Base-by-base conservation (phyloP, 2,329 filamentous ascomycete species). In the Aspergillus aculeatinus region DNA sequence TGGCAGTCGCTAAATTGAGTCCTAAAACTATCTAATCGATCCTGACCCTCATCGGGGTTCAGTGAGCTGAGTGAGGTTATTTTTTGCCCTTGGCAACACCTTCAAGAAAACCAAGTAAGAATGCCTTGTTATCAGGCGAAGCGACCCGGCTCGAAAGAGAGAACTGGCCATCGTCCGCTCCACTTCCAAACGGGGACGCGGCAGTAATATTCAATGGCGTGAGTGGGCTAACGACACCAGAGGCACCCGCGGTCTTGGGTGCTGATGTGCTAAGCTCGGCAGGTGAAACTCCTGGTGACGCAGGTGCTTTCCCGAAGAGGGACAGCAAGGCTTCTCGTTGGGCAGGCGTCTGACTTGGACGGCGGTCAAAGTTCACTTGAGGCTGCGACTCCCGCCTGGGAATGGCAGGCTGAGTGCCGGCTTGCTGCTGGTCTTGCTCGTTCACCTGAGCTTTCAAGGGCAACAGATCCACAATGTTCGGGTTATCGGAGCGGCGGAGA, bases 101-200 rank as follows among this genome's bases (percentile, higher is more conserved):
- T 64, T 91, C 85, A 68, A 96, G 77, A 71, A 92, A 95, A 10
- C 85, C 88, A 55, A 95, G 80, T 70, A 96, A 77, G 68, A 95
- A 95, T 16, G 82, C 87, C 70, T 90, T 88, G 66, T 95, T 88
- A 0, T 86, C 88, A 0, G 89, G 85, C 4, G 88, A 89, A 19
- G 78, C 77, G 48, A 71, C 63, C n/a, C 65, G 71, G 54, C 66
- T 72, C 14, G 59, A 61, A 49, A 87, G 86, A 12, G 84, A 79
- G 33, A 81, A 80, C 68, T 83, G 79, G 62, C 81, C 84, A 19
- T 65, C 64, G 16, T 57, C 57, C n/a, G 69, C 63, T 12, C 60
- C 67, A 52, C 52, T 65, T 3, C 65, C 64, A 21, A 65, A 67
- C 4, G 63, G 57, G 29, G 67, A 63, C 4, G 62, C 63, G 2